Base-by-base conservation (phyloP, 768 basidiomycete species). In the Pisolithus tinctorius region DNA sequence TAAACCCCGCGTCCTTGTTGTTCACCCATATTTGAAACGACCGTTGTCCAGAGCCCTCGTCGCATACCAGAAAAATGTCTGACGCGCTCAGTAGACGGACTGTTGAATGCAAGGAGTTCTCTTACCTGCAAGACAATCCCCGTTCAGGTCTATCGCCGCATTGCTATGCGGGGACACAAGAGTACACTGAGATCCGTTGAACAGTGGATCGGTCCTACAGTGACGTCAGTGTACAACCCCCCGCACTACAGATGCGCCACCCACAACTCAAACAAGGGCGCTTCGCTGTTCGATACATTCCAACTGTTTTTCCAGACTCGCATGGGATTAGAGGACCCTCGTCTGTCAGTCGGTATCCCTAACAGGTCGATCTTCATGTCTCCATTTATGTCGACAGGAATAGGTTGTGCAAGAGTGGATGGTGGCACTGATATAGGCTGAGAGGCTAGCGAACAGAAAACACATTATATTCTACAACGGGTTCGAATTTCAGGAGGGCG, bases 11-110 rank as follows among this genome's bases (percentile, higher is more conserved):
- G 20, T 76, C 74, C 62, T 94, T 93, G 60, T 85, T 75, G 64
- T 96, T 97, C 16, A 87, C 69, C 94, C 95, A 99, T 45, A 98
- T 86, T 65, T 98, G 93, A 67, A 84, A 95, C 1, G 76, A 81
- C 63, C 78, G 78, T 25, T 65, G 64, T n/a, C 75, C 75, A 36
- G 67, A 71, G 0, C 79, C 77, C 51, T 84, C 79, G 53, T 84
- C 78, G 63, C 96, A 98, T 10, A 90, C 81, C 6, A 99, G 74
- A 65, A 99, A 95, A 3, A 98, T 70, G 59, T 99, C 95, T 88
- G 54, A 52, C 29, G 45, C 25, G 36, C 29, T 5, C 58, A 34
- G 52, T 20, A 54, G 47, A 8, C 29, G 2, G 34, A 2, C 20
- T 17, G 44, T 16, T 8, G 11, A 6, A 2, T 5, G 4, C 17